These are phyloP conservation scores for Saccharomyces paradoxus DNA, from an alignment of 805 yeast species.

Conservation along the genomic window DNA sequence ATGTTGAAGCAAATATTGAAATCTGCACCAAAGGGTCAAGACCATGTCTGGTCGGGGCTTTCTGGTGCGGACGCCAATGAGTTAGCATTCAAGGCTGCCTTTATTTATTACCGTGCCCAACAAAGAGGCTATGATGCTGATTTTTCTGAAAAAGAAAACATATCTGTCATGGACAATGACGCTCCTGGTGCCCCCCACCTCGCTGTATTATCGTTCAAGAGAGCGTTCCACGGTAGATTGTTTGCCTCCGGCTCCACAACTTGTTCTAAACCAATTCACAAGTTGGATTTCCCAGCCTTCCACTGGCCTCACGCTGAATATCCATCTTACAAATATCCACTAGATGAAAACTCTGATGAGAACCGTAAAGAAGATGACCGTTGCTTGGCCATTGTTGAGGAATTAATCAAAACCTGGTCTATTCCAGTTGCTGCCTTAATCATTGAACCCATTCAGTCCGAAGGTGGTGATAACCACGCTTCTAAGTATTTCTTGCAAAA, in stretches of 20 bases:
- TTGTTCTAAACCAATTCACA: constrained; percentile 91
- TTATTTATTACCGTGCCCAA: constrained; percentile 52
- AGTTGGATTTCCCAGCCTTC: constrained; percentile 85
- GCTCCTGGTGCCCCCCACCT: constrained; percentile 86
- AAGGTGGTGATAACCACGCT: constrained; percentile 73
- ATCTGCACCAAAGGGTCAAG: constrained; percentile 58
- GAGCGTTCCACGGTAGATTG: constrained; percentile 90
- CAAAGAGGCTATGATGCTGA: constrained; percentile 50
- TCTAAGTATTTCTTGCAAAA: constrained; percentile 54
- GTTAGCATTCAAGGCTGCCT: constrained; percentile 63
- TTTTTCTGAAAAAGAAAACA: constrained; percentile 62
- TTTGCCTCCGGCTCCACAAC: constrained; percentile 89
- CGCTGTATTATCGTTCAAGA: constrained; percentile 77
- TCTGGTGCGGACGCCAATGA: constrained; percentile 67
- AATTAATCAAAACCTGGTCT: constrained; percentile 56
- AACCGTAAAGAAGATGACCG: constrained; percentile 75
- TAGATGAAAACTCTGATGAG: constrained; percentile 52
- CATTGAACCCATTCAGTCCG: constrained; percentile 80
- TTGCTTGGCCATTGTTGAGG: constrained; percentile 70
- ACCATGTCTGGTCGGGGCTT: constrained; percentile 55
- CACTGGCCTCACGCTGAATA: constrained; percentile 96
- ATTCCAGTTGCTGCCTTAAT: constrained; percentile 81
- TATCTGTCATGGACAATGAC: constrained; percentile 66
- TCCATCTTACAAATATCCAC: constrained; percentile 79
- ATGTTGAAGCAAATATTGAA: constrained; percentile 44